Evolutionary conservation across 78 protist genomes (phyloP).

Genomic region (Dictyostelium purpureum): DNA sequence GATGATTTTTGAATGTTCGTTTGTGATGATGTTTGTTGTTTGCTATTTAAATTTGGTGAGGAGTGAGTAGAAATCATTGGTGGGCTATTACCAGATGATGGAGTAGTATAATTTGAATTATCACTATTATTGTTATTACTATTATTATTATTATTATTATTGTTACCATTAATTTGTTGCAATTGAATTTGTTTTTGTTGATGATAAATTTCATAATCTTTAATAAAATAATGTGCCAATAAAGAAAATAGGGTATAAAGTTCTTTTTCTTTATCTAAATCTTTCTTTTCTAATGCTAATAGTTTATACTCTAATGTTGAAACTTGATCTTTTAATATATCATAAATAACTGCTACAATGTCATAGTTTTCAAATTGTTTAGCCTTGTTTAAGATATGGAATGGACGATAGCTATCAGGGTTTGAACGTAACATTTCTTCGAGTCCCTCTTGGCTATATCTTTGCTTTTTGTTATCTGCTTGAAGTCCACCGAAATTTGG

Average conservation of each 20-base stretch:
- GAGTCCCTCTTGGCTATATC: constrained; percentile 58
- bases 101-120: background rate
- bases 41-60: background rate
- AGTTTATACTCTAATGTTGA: constrained; percentile 62
- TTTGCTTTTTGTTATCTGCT: constrained; percentile 25
- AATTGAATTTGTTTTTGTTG: background rate
- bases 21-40: background rate
- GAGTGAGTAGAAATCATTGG: constrained; percentile 19
- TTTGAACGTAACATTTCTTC: constrained; percentile 17
- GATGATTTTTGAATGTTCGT: too few species aligned
- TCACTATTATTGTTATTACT: too few species aligned
- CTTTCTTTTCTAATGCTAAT: constrained; percentile 10
- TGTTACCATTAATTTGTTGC: background rate
- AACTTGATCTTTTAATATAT: constrained; percentile 15
- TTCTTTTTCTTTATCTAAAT: constrained; percentile 29
- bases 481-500: background rate
- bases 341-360: constrained; percentile 36
- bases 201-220: background rate
- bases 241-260: background rate
- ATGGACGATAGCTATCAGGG: constrained; percentile 17
- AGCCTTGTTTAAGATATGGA: constrained; percentile 23
- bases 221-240: constrained; percentile 25
- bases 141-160: background rate
- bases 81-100: background rate
- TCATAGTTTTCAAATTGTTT: constrained; percentile 69